Conservation (phyloP, 2,329 filamentous ascomycete genomes). For the Penicillium sp. region DNA sequence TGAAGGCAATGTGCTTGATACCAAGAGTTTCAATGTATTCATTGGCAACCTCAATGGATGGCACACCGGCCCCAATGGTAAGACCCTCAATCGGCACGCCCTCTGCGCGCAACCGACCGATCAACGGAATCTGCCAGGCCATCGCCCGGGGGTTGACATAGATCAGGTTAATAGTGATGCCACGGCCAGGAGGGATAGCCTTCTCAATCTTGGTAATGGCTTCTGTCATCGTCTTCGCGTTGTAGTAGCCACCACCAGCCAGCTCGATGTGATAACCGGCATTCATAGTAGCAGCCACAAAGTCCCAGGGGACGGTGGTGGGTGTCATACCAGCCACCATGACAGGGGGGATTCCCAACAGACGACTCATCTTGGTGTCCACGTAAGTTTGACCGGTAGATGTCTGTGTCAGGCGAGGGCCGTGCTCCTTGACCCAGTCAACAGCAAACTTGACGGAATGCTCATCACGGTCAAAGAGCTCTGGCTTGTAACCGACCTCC, state of each 20-base stretch:
- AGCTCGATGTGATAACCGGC: constrained; percentile 48
- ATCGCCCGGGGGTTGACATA: constrained; percentile 54
- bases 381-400: constrained; percentile 87
- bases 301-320: constrained; percentile 74
- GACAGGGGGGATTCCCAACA: constrained; percentile 79
- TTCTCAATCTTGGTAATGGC: constrained; percentile 83
- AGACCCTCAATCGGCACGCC: constrained; percentile 89
- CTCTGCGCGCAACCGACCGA: constrained; percentile 62
- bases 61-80: constrained; percentile 89
- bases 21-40: constrained; percentile 92
- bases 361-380: constrained; percentile 91
- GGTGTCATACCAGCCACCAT: constrained; percentile 96
- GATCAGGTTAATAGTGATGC: constrained; percentile 54
- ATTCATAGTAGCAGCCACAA: constrained; percentile 54
- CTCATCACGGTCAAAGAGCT: constrained; percentile 95
- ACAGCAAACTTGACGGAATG: constrained; percentile 91
- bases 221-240: constrained; percentile 75
- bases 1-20: constrained; percentile 91
- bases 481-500: constrained; percentile 96
- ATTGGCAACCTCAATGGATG: constrained; percentile 87
- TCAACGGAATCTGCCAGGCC: constrained; percentile 52
- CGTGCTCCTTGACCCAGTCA: constrained; percentile 97
- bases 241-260: constrained; percentile 55
- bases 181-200: constrained; percentile 66
- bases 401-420: constrained; percentile 86